Evolutionary conservation across 805 yeast genomes (phyloP), one percentile per base, ranked within the genome.

Genomic region (Wickerhamomyces queroliae): DNA sequence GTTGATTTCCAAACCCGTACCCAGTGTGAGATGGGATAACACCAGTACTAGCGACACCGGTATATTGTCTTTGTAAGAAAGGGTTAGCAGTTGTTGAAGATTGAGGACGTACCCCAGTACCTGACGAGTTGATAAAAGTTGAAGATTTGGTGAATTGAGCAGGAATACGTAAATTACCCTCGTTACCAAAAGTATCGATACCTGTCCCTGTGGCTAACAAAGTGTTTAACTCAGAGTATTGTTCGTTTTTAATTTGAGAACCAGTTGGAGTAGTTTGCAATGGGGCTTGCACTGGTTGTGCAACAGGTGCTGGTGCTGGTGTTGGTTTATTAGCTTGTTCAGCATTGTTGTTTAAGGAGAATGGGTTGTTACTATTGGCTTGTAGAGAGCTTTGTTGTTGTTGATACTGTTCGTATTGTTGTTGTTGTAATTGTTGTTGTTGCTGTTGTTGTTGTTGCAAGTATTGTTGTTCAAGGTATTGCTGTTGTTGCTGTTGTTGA

Each of bases 131-230:
- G 52, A 91, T 73, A 58, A 90, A 89, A 15, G 77, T 80, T 5
- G 82, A 80, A 2, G 93, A 80, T 48, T 75, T 77, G 2, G 97
- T 91, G 59, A 85, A 91, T 56, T 91, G 97, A 34, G 95, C 95
- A 3, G 98, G 96, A 40, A 91, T 76, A 65, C 96, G 80, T 7
- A 78, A 61, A 17, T 78, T 81, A 39, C 95, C 95, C 15, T 83
- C 79, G 61, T 87, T 88, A 58, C 95, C 95, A 61, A 86, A 93
- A 0, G 97, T 90, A 64, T 90, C 99, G 41, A 88, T 69, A 24
- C 96, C 97, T 0, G 95, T 86, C 22, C 96, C 97, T 33, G 78
- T 76, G 11, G 93, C 87, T 47, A 91, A 67, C 39, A 90, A 69
- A 39, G 75, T 73, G 64, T 89, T 89, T 55, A 91, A 73, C 44